Base-by-base conservation (phyloP, 177 flowering plant species). In the Telopea speciosissima region DNA sequence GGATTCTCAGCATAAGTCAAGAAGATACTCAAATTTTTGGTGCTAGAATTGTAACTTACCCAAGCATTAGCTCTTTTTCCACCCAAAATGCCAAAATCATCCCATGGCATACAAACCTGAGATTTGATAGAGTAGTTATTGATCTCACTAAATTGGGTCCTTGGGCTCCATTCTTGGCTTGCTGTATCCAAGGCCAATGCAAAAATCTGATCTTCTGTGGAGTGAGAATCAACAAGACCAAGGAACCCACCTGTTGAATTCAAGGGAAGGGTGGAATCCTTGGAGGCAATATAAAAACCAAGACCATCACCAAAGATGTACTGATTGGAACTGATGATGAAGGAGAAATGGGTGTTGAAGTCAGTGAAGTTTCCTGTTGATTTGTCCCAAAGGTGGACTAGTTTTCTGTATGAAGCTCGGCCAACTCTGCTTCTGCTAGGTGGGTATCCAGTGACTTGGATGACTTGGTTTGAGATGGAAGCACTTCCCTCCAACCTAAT, bases 371-470 rank as follows among this genome's bases (percentile, higher is more conserved):
- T 72, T 54, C 77, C 65, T 1, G 84, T 74, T 6, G 52, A 16
- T 1, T 60, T 44, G 69, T 87, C 90, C 85, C 87, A 85, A 3
- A 85, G 80, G 8, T 58, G 87, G 33, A 85, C 60, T 0, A 76
- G 76, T 1, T 79, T 24, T 0, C 62, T 61, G 60, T 75, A 85
- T 3, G 73, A 68, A 9, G 83, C 82, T 49, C 82, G 78, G 31
- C 90, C 88, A 0, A 70, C 69, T 56, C 82, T 77, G 8, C 24
- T 6, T 10, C 17, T 69, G 24, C 73, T 76, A 0, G 10, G 24
- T 68, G 58, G 76, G 70, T 71, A 75, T 25, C 25, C 72, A 36
- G 83, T 84, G 24, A 82, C 76, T 24, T 77, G 73, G 24, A 74
- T 40, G 31, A 24, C 76, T 1, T 68, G 68, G 61, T 14, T 31